Base-by-base conservation (phyloP, 2,329 filamentous ascomycete species). In the Epichloe glyceriae region DNA sequence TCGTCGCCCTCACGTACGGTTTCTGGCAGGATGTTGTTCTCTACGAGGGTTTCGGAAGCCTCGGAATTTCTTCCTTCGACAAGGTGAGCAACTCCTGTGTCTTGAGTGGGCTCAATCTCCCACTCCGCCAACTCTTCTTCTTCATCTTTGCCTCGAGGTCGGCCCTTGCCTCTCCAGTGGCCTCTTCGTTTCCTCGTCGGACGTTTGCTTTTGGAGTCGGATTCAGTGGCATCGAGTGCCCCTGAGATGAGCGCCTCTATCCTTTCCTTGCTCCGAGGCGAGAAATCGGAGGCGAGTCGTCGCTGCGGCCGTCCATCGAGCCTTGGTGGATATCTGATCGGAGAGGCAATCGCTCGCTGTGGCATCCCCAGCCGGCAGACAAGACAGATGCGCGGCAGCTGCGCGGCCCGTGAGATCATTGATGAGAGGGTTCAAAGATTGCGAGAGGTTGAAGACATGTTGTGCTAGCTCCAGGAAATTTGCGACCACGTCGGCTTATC, bases 401-500 rank as follows among this genome's bases (percentile, higher is more conserved):
- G 56, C 8, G 53, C 57, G 52, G 61, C 61, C 55, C 63, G 64
- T 19, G 66, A 62, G 55, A 70, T 58, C 68, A 71, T 71, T 53
- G 59, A 58, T 47, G 12, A 22, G 43, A 37, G 17, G 14, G 14
- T 45, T 38, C 7, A 22, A 14, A 14, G 5, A 34, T 14, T 12
- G 20, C 6, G 26, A 43, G 47, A 8, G 11, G 3, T 26, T 17
- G 11, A 34, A 43, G 30, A 34, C 41, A 50, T 50, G 15, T 37
- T 14, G 41, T 20, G n/a, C n/a, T n/a, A 47, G 39, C 50, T 51
- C 19, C 30, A 26, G 35, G 41, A 52, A 49, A 46, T 50, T 46
- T 50, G 47, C 47, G 40, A 43, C 46, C 26, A 40, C 4, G 8
- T 7, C 1, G 8, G 34, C 47, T 53, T 53, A 53, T 50, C 53